Evolutionary conservation across 495 filamentous ascomycete species (phyloP).

Genomic region (Tuber indicum): DNA sequence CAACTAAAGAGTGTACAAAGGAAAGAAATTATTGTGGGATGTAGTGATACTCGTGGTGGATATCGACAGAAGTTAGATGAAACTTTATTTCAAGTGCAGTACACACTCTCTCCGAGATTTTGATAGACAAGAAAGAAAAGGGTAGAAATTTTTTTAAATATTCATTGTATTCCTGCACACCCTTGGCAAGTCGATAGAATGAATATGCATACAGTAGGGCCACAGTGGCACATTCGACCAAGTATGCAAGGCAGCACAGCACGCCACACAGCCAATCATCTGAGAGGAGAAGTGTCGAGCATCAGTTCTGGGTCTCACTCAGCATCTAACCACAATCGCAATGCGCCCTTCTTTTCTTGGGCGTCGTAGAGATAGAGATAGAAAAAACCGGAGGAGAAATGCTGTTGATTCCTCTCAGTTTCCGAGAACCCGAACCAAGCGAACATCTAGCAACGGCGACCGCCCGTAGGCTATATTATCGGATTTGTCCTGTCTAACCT

Average conservation of each 20-base stretch:
- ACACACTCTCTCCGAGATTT: no score
- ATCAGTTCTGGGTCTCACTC: not conserved
- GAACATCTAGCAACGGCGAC: not conserved
- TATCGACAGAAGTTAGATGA: not conserved
- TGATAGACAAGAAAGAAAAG: no score
- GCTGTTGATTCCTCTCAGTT: not conserved
- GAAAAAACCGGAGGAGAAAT: not conserved
- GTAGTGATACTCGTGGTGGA: not conserved
- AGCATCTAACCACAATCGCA: not conserved
- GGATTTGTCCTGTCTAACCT: constrained; percentile 1
- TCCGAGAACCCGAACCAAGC: not conserved
- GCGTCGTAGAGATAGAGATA: not conserved
- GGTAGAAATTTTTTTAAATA: not conserved
- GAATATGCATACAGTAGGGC: not conserved
- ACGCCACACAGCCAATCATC: not conserved
- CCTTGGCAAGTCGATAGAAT: not conserved
- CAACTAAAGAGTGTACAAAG: not conserved
- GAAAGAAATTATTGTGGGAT: not conserved
- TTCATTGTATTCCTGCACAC: not conserved
- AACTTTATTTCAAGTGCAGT: not conserved
- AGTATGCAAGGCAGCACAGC: not conserved
- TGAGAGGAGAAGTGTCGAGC: not conserved
- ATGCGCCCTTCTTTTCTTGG: not conserved
- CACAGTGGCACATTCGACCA: constrained; percentile 2
- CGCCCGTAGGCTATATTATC: not conserved